These are phyloP conservation scores for Pyrenochaeta sp. DNA, from an alignment of 2,329 filamentous ascomycete species.

Conservation along the genomic window DNA sequence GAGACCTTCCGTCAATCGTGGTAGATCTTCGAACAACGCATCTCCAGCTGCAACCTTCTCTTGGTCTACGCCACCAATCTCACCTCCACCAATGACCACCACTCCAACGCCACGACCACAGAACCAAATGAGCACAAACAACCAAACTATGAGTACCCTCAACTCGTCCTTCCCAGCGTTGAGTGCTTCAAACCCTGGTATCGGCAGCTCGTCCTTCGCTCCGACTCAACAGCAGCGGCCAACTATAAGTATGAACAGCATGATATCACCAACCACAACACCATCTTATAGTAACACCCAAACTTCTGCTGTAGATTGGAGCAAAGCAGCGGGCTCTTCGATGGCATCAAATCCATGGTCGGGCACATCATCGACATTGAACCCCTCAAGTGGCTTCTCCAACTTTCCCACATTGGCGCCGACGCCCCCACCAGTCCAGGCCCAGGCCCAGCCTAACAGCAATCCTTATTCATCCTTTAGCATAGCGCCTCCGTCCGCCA, in stretches of 20 bases:
- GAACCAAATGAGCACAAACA: slow-evolving; percentile 60
- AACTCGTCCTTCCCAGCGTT: slow-evolving; percentile 48
- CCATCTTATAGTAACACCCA: slow-evolving; percentile 32
- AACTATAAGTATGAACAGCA: slow-evolving; percentile 44
- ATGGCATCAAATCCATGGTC: slow-evolving; percentile 35
- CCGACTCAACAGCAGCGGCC: slow-evolving; percentile 49
- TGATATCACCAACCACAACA: slow-evolving; percentile 31
- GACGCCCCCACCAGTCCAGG: slow-evolving; percentile 37
- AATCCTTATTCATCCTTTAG: slow-evolving; percentile 46
- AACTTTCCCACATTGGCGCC: slow-evolving; percentile 63
- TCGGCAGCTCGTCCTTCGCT: slow-evolving; percentile 43
- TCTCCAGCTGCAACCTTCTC: slow-evolving; percentile 53
- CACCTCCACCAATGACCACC: slow-evolving; percentile 39
- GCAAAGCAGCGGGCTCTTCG: slow-evolving; percentile 28
- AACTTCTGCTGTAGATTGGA: slow-evolving; percentile 39
- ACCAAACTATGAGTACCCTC: slow-evolving; percentile 54
- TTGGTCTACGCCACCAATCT: slow-evolving; percentile 53
- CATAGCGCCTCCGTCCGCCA: slow-evolving; percentile 48
- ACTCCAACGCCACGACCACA: slow-evolving; percentile 32
- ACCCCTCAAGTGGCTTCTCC: slow-evolving; percentile 32
- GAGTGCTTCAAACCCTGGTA: slow-evolving; percentile 43
- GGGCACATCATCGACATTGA: slow-evolving; percentile 18
- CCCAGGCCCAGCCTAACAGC: slow-evolving; percentile 25
- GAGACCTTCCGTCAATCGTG: slow-evolving; percentile 33
- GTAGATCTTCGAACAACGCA: slow-evolving; percentile 30